A percentile compares a stretch with the other conserved stretches of the same genome.
Conservation (phyloP, 169 alveolate genomes). For the Plasmodium vivax region DNA sequence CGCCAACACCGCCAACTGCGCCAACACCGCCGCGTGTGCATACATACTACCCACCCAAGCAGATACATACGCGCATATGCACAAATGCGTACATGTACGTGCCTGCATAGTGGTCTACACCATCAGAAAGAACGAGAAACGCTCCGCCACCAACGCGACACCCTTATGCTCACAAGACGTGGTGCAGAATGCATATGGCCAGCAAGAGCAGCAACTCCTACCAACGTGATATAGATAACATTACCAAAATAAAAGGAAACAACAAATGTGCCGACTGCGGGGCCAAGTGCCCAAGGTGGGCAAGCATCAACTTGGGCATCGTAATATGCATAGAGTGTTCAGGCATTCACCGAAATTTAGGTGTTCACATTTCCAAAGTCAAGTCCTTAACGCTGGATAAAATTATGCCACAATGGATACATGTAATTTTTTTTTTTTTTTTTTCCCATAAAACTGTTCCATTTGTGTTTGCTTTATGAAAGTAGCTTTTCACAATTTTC, state of each 20-base stretch:
- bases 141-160: neutral
- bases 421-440: slow-evolving; percentile 37
- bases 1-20: neutral
- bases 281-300: slow-evolving; percentile 96
- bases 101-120: slow-evolving; percentile 1
- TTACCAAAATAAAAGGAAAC: slow-evolving; percentile 89
- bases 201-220: slow-evolving; percentile 13
- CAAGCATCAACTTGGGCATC: slow-evolving; percentile 95
- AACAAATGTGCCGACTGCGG: slow-evolving; percentile 97
- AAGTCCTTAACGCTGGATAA: slow-evolving; percentile 94
- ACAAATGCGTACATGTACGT: neutral
- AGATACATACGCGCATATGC: neutral
- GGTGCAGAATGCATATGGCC: slow-evolving; percentile 17
- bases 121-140: neutral
- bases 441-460: neutral
- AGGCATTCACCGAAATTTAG: slow-evolving; percentile 96
- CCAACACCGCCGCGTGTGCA: neutral
- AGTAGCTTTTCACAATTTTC: neutral
- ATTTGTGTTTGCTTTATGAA: neutral
- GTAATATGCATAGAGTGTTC: slow-evolving; percentile 96
- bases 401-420: slow-evolving; percentile 89
- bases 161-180: neutral
- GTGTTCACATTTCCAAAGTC: slow-evolving; percentile 95
- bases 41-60: neutral
- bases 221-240: slow-evolving; percentile 75